These are phyloP conservation scores for Phymatotrichopsis omnivora DNA, from an alignment of 2,329 filamentous ascomycete genomes.

Conservation along the genomic window DNA sequence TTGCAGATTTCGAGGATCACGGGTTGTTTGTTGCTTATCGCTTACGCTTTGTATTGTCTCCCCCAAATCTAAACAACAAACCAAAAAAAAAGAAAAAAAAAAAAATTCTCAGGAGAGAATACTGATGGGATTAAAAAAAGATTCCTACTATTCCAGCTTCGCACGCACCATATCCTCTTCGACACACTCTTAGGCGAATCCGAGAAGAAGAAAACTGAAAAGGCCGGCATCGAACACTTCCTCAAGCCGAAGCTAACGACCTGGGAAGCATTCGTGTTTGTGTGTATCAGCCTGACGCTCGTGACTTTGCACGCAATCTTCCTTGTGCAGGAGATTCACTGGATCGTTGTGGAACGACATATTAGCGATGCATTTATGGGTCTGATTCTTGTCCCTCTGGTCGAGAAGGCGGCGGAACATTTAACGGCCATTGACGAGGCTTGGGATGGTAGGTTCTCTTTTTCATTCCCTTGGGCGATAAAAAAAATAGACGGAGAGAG, in stretches of 20 bases:
- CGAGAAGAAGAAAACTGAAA: constrained; percentile 56
- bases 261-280: constrained; percentile 58
- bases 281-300: constrained; percentile 53
- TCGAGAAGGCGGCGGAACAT: constrained; percentile 81
- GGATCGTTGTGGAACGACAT: constrained; percentile 44
- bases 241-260: constrained; percentile 61
- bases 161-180: constrained; percentile 66
- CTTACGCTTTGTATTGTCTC: constrained; percentile 49
- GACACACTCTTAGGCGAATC: constrained; percentile 62
- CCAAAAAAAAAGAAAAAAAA: too few relatives aligned
- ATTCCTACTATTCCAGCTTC: constrained; percentile 61
- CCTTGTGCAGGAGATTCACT: constrained; percentile 61
- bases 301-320: constrained; percentile 65
- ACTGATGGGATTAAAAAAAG: background rate
- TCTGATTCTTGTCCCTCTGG: constrained; percentile 67
- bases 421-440: constrained; percentile 76
- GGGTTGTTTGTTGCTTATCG: constrained; percentile 58
- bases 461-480: too few relatives aligned
- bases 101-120: background rate
- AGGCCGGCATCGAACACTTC: constrained; percentile 51
- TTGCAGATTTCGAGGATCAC: constrained; percentile 60
- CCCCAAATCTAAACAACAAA: background rate
- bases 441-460: constrained; percentile 54
- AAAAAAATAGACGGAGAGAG: too few relatives aligned
- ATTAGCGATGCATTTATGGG: constrained; percentile 53